These are phyloP conservation scores for Hemisphaericaspora xylanilytica DNA, from an alignment of 1,139 yeast genomes.

Conservation along the genomic window DNA sequence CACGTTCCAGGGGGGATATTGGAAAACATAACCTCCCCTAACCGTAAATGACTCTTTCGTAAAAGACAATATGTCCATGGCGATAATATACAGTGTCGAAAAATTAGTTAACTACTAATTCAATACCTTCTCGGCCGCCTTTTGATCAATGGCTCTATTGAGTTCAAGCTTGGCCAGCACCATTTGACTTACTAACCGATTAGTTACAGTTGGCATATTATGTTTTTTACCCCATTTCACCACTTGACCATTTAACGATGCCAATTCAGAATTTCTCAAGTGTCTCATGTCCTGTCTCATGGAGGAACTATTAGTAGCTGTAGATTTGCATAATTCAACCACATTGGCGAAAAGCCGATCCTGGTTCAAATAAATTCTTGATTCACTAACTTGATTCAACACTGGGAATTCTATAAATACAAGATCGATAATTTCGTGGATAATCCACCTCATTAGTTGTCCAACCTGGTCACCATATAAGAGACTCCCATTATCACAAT, in stretches of 20 bases:
- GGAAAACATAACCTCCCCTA: too few relatives aligned
- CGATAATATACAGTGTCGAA: too few relatives aligned
- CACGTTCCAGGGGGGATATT: too few relatives aligned
- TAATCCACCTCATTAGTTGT: conserved; percentile 35
- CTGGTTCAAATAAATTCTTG: conserved; percentile 36
- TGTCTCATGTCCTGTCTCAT: conserved; percentile 81
- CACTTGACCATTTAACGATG: conserved; percentile 75
- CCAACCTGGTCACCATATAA: conserved; percentile 33
- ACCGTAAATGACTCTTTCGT: too few relatives aligned
- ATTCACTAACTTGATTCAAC: conserved; percentile 32
- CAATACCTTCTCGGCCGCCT: conserved; percentile 11
- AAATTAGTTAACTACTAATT: too few relatives aligned
- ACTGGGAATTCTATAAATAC: conserved; percentile 37
- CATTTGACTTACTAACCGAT: conserved; percentile 46
- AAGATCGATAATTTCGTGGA: conserved; percentile 47
- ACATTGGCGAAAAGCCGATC: conserved; percentile 49
- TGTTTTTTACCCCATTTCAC: conserved; percentile 48
- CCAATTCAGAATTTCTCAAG: conserved; percentile 68
- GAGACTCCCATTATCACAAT: conserved; percentile 72
- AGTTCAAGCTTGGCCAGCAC: conserved; percentile 44
- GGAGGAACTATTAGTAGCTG: conserved; percentile 68
- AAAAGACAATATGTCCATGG: too few relatives aligned
- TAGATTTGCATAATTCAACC: conserved; percentile 40
- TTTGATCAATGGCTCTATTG: conserved; percentile 29
- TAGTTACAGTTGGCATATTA: conserved; percentile 42